Evolutionary conservation across 208 protist species (phyloP).

Genomic region (Perkinsela sp.): DNA sequence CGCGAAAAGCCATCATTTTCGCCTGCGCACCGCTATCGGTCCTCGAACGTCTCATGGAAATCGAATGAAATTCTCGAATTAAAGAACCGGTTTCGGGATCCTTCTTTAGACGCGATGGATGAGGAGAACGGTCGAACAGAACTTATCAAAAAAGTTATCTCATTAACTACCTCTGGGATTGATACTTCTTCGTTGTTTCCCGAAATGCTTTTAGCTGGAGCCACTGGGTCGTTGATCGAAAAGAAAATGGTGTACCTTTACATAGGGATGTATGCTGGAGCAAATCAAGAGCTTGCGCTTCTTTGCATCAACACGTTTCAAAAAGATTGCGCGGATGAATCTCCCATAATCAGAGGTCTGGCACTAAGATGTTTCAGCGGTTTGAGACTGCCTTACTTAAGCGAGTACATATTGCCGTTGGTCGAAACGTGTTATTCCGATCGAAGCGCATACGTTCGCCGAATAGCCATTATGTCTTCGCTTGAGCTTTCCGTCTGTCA

Average conservation of each 20-base stretch:
- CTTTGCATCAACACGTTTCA: slow-evolving; percentile 79
- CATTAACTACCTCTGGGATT: slow-evolving; percentile 81
- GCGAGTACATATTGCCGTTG: slow-evolving; percentile 43
- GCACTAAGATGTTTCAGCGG: slow-evolving; percentile 69
- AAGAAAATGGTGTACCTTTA: slow-evolving; percentile 93
- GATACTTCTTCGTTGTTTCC: slow-evolving; percentile 70
- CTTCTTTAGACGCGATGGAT: slow-evolving; percentile 5
- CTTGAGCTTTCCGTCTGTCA: slow-evolving; percentile 36
- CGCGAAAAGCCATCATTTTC: too few relatives aligned
- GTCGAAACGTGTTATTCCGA: slow-evolving; percentile 42
- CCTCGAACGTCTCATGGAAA: too few relatives aligned
- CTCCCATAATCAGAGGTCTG: slow-evolving; percentile 74
- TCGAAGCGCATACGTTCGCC: slow-evolving; percentile 65
- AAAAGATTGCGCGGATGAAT: slow-evolving; percentile 66
- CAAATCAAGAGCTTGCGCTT: slow-evolving; percentile 63
- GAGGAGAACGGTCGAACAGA: slow-evolving; percentile 18
- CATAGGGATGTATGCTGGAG: slow-evolving; percentile 58
- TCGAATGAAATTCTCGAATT: slow-evolving; percentile 1
- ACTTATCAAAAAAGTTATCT: slow-evolving; percentile 61
- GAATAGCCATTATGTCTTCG: slow-evolving; percentile 53
- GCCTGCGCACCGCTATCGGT: too few relatives aligned
- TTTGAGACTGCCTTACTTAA: slow-evolving; percentile 20
- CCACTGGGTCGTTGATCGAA: slow-evolving; percentile 69
- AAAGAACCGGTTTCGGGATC: neutral
- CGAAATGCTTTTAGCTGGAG: slow-evolving; percentile 57